Base-by-base conservation (phyloP, 768 basidiomycete species). In the Pleurotus citrinopileatus region DNA sequence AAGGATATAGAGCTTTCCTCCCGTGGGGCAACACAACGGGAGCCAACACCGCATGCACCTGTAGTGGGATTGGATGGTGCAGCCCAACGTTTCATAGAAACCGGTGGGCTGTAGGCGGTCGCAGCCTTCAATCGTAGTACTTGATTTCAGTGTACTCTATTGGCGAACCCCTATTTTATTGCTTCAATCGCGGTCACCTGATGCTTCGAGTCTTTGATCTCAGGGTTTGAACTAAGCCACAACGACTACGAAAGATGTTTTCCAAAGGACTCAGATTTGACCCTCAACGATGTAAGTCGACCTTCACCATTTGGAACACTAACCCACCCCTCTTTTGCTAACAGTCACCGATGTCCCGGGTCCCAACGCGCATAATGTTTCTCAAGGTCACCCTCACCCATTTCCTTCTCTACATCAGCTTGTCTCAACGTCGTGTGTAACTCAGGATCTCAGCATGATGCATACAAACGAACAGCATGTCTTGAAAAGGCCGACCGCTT, bases 401-500 rank as follows among this genome's bases (percentile, higher is more conserved):
- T 9, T 17, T 22, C 32, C 34, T 10, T 4, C 23, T 46, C 46
- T 37, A 50, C 55, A 7, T 4, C 17, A 36, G n/a, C 22, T 9
- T 19, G 20, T 20, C 27, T 38, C 48, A 43, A 15, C 37, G 12
- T 10, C 37, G 15, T n/a, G n/a, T n/a, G n/a, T n/a, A 53, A 13
- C 17, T 3, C 8, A 77, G 78, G 78, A 10, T 73, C 78, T 0
- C 70, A 72, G 19, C 68, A 73, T 20, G 81, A 83, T 25, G 64
- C 71, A 13, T 79, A 84, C 62, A 84, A 84, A 62, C 75, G 76
- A 19, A 80, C 82, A 1, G 81, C 79, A 13, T 80, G 82, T 54
- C 68, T 83, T 2, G 82, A 84, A 64, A 84, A 80, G 59, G 65
- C 79, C 1, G 76, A 79, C 36, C 70, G 82, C 2, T 84, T 83